phyloP scores from a whole-genome alignment of 2,329 filamentous ascomycete species.

The Cytospora paraplurivora region DNA sequence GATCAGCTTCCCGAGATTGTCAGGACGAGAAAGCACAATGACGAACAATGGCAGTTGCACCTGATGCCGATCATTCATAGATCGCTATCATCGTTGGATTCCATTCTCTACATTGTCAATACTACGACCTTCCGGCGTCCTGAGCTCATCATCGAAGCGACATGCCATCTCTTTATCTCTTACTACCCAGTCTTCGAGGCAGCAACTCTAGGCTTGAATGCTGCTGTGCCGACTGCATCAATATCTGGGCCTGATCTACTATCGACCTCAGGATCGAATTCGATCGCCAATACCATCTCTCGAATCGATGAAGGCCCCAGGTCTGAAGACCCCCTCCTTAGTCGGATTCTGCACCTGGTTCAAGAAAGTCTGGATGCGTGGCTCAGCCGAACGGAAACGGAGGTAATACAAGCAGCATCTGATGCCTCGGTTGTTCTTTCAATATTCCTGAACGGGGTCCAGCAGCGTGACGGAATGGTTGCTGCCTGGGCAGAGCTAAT shows the following conservation, averaged over 20 bases:
- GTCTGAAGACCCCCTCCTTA: not conserved
- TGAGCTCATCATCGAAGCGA: slow-evolving; percentile 65
- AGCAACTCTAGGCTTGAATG: slow-evolving; percentile 32
- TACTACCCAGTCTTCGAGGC: slow-evolving; percentile 50
- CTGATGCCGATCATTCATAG: slow-evolving; percentile 1
- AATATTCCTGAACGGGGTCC: slow-evolving; percentile 43
- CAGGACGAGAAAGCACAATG: slow-evolving; percentile 7
- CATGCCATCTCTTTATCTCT: slow-evolving; percentile 59
- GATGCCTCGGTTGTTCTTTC: slow-evolving; percentile 54
- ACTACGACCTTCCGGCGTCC: slow-evolving; percentile 56
- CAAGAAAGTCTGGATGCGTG: slow-evolving; percentile 45
- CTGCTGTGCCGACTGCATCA: slow-evolving; percentile 28
- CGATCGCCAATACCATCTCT: slow-evolving; percentile 4
- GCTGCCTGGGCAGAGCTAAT: slow-evolving; percentile 51
- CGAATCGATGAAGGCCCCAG: not conserved
- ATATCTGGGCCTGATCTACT: slow-evolving; percentile 33
- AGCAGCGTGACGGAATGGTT: slow-evolving; percentile 45
- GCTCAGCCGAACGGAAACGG: slow-evolving; percentile 53
- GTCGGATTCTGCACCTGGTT: slow-evolving; percentile 29
- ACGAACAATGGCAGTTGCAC: not conserved
- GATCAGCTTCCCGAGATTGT: slow-evolving; percentile 47
- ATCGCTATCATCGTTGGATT: slow-evolving; percentile 36
- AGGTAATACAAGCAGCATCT: slow-evolving; percentile 52
- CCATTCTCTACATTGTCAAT: slow-evolving; percentile 46
- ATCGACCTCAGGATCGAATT: not conserved